Evolutionary conservation across 148 eudicot genomes (phyloP).

Genomic region (Fallopia convolvulus): DNA sequence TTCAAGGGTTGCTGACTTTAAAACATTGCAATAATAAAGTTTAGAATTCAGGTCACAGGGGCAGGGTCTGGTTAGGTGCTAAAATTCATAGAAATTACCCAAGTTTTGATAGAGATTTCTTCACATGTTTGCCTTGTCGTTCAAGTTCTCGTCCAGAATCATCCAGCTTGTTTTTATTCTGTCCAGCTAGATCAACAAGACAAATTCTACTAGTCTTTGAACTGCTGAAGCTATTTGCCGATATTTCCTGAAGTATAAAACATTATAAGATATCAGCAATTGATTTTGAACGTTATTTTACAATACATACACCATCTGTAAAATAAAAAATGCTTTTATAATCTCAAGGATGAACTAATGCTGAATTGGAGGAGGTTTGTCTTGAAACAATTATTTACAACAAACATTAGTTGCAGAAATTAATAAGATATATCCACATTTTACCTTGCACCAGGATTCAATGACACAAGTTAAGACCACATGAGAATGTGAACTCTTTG

Average conservation of each 20-base stretch:
- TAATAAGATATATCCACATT: neutral
- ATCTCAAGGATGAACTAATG: neutral
- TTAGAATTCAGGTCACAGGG: neutral
- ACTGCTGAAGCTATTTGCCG: constrained; percentile 66
- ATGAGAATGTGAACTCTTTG: constrained; percentile 90
- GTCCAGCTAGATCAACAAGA: constrained; percentile 81
- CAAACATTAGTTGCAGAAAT: neutral
- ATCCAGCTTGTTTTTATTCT: constrained; percentile 46
- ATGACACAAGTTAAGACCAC: constrained; percentile 74
- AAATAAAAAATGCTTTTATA: neutral
- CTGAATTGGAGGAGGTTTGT: neutral
- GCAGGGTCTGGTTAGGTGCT: neutral
- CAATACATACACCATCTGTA: neutral
- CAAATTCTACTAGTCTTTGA: constrained; percentile 84
- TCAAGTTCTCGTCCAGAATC: constrained; percentile 47
- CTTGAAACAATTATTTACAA: neutral
- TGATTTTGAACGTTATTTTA: neutral
- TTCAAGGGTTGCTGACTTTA: neutral
- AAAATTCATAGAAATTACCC: constrained; percentile 41
- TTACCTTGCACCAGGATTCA: constrained; percentile 98
- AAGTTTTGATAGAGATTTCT: constrained; percentile 69
- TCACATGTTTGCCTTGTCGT: constrained; percentile 62
- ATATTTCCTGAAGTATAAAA: constrained; percentile 36
- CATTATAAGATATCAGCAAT: neutral
- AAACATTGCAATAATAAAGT: neutral